Base-by-base conservation (phyloP, 495 filamentous ascomycete genomes). In the Venustampulla echinocandica region DNA sequence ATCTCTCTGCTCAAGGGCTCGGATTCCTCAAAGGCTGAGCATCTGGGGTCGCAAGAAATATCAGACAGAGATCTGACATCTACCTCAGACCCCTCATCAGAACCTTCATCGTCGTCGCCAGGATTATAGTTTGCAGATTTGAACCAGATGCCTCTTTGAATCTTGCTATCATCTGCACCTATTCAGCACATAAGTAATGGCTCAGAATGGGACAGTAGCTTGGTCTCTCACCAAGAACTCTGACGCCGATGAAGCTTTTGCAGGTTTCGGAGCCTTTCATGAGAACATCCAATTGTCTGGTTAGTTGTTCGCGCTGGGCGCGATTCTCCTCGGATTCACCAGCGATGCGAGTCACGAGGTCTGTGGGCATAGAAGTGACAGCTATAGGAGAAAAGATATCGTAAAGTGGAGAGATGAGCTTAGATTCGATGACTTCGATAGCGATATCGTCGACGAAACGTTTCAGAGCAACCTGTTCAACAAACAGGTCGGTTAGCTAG, bases 391-490 rank as follows among this genome's bases (percentile, higher is more conserved):
- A 66, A 38, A 73, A 57, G 28, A 76, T 69, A 33, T 55, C 50
- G 34, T 55, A 42, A 10, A 79, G 58, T 7, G 54, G 50, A 14
- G 49, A 52, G n/a, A 84, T 60, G 30, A 84, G 67, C 55, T 75
- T 76, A 21, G 68, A 65, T 42, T 84, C 80, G 24, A 81, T 73
- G 2, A 71, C 80, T 30, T 80, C 64, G 3, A 68, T 69, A 13
- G 73, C 66, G 20, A 84, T 50, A 34, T 83, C 76, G 28, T 85
- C 77, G n/a, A 80, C 60, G 55, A 85, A 81, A 0, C 67, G 70
- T 49, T 74, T 68, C 42, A 80, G 56, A 0, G 80, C 72, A 53
- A 84, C 72, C 81, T 82, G 42, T 28, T 49, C 41, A 42, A 22
- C 13, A 45, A 18, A 25, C 19, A 33, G 23, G 11, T 1, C 18